phyloP scores from a whole-genome alignment of 192 early-diverging fungal species.

The Funneliformis mosseae region DNA sequence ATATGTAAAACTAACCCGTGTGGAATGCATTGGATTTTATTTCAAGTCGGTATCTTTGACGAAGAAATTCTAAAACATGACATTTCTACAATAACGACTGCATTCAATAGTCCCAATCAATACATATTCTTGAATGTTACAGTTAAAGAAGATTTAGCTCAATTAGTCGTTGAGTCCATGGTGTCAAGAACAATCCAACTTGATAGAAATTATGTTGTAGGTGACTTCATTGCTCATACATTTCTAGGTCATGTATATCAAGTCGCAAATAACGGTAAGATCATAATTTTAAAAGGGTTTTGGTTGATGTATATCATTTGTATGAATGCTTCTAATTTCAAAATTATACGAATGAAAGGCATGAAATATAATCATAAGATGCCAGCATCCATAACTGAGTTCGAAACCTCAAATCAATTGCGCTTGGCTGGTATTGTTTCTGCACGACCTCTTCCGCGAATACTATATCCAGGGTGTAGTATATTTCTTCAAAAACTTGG shows the following conservation, averaged over 20 bases:
- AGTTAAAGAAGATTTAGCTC: constrained; percentile 9
- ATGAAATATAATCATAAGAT: background rate
- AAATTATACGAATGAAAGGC: background rate
- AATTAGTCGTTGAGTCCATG: background rate
- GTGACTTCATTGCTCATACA: constrained; percentile 5
- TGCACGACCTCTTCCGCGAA: background rate
- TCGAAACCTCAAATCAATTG: background rate
- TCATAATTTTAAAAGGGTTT: too few relatives aligned
- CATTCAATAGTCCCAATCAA: constrained; percentile 8
- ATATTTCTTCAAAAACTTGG: constrained; percentile 2
- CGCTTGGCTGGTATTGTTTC: constrained; percentile 17
- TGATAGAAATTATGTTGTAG: constrained; percentile 2
- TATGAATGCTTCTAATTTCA: too few relatives aligned
- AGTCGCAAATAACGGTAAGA: constrained; percentile 15
- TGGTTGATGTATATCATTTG: too few relatives aligned
- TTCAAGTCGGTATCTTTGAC: constrained; percentile 12
- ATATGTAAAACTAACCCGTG: too few relatives aligned
- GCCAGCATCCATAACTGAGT: background rate
- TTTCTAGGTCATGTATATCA: background rate
- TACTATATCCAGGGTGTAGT: background rate
- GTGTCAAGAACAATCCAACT: background rate
- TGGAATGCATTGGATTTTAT: constrained; percentile 9
- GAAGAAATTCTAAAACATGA: constrained; percentile 4
- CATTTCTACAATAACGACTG: constrained; percentile 17
- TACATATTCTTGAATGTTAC: constrained; percentile 6